Conservation (phyloP, 768 basidiomycete genomes). For the Xanthoconium purpureum region DNA sequence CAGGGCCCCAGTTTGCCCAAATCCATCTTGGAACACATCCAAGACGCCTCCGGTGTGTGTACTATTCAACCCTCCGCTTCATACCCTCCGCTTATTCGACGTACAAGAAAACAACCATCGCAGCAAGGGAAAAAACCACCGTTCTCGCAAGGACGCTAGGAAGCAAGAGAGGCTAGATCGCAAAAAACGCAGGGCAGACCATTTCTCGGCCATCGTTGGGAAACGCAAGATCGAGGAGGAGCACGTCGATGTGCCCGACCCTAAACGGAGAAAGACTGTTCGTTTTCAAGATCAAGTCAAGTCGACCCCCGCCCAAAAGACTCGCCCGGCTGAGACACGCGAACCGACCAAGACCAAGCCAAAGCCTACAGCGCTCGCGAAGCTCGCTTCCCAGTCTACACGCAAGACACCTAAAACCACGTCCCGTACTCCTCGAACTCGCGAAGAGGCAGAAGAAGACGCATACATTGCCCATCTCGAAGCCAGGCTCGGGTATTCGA, state of each 20-base stretch:
- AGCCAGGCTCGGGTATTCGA: slow-evolving; percentile 59
- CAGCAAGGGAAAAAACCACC: slow-evolving; percentile 8
- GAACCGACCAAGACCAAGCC: slow-evolving; percentile 8
- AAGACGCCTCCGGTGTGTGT: slow-evolving; percentile 14
- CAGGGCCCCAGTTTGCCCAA: slow-evolving; percentile 27
- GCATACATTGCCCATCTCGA: slow-evolving; percentile 84
- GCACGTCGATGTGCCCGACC: slow-evolving; percentile 42
- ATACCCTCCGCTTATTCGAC: neutral
- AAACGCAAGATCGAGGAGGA: slow-evolving; percentile 42
- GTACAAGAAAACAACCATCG: slow-evolving; percentile 5
- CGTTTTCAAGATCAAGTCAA: slow-evolving; percentile 11
- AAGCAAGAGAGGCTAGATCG: slow-evolving; percentile 57
- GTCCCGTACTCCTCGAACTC: slow-evolving; percentile 27
- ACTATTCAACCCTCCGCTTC: neutral
- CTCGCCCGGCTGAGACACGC: neutral
- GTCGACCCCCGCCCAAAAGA: neutral
- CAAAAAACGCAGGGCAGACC: slow-evolving; percentile 63
- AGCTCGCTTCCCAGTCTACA: slow-evolving; percentile 24
- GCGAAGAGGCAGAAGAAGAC: slow-evolving; percentile 68
- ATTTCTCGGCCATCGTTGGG: slow-evolving; percentile 44
- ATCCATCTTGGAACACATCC: slow-evolving; percentile 27
- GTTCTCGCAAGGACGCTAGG: slow-evolving; percentile 58
- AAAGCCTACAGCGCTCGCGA: slow-evolving; percentile 34
- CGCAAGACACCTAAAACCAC: slow-evolving; percentile 1
- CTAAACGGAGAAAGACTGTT: slow-evolving; percentile 44